Percentiles rank a stretch among this genome's conserved stretches.
phyloP scores from a whole-genome alignment of 2,329 filamentous ascomycete species.

The Diaporthe amygdali region DNA sequence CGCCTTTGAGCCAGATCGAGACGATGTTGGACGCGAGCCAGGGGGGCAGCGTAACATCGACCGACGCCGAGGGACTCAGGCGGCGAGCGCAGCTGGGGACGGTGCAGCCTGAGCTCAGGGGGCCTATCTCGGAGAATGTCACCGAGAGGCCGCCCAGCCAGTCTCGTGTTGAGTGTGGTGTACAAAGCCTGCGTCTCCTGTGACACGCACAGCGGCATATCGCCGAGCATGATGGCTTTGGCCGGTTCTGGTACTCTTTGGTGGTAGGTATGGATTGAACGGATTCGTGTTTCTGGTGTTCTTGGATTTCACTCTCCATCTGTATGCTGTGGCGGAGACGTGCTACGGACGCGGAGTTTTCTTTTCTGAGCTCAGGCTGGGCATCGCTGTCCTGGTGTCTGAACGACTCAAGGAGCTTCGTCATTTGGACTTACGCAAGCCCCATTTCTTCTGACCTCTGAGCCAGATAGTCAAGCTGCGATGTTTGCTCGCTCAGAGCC shows the following conservation, averaged over 20 bases:
- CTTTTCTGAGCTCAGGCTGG: background rate
- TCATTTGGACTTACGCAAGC: background rate
- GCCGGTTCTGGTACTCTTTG: background rate
- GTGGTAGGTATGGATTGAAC: background rate
- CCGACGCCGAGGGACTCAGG: background rate
- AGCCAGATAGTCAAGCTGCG: background rate
- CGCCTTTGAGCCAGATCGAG: background rate
- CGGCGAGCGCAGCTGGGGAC: background rate
- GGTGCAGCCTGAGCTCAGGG: background rate
- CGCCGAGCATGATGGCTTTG: background rate
- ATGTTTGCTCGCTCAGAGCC: background rate
- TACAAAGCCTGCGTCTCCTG: background rate
- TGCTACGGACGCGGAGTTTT: background rate
- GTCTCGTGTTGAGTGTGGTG: background rate
- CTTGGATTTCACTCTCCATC: background rate
- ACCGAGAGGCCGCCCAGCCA: background rate
- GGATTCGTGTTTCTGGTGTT: rapidly evolving
- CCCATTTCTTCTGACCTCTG: background rate
- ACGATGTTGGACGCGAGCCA: background rate
- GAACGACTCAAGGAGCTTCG: background rate
- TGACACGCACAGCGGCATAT: background rate
- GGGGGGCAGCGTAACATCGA: background rate
- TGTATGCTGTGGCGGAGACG: background rate
- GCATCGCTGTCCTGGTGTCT: background rate
- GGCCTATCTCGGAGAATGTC: background rate